Evolutionary conservation across 2,329 filamentous ascomycete species (phyloP), one percentile per base, ranked within the genome.

Genomic region (Zymoseptoria ardabiliae): DNA sequence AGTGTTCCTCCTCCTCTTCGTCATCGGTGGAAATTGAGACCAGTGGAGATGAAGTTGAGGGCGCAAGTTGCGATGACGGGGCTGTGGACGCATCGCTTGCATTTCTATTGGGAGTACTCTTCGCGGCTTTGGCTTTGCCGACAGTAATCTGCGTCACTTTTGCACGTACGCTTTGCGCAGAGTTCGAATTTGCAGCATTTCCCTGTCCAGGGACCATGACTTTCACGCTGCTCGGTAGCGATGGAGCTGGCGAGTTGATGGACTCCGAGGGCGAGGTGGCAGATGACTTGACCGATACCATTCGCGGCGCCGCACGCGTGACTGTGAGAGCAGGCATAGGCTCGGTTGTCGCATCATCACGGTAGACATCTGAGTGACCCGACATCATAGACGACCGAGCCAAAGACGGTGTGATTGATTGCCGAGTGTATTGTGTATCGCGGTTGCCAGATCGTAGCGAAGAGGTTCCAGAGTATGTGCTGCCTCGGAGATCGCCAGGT

Each of bases 401-500:
- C 30, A 81, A 71, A 55, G 76, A 79, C 1, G 78, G 77, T 10
- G 78, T 76, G 65, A 80, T 78, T 63, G 77, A 79, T 59, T 73
- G 76, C 60, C 73, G 69, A 73, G 63, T 72, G 54, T 78, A 56
- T 56, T 56, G 54, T 75, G 54, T 64, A 22, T 62, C 62, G 17
- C 62, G 60, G 57, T 62, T 56, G 17, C 65, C 66, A 8, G 66
- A 66, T 35, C 78, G 80, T 1, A 73, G 53, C 1, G 71, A 71
- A 11, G 89, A 90, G 62, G 88, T 83, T 62, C 84, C 88, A 4
- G 91, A 95, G 76, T 92, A 96, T 11, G 91, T 93, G 6, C 91
- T 96, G 75, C 95, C 91, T 65, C 93, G 88, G 52, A 97, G 81
- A 70, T 96, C 91, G 61, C 88, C 88, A 10, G 92, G 92, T 67